A percentile compares a stretch with the other conserved stretches of the same genome.
phyloP scores from a whole-genome alignment of 495 filamentous ascomycete genomes.

The Tuber brumale region DNA sequence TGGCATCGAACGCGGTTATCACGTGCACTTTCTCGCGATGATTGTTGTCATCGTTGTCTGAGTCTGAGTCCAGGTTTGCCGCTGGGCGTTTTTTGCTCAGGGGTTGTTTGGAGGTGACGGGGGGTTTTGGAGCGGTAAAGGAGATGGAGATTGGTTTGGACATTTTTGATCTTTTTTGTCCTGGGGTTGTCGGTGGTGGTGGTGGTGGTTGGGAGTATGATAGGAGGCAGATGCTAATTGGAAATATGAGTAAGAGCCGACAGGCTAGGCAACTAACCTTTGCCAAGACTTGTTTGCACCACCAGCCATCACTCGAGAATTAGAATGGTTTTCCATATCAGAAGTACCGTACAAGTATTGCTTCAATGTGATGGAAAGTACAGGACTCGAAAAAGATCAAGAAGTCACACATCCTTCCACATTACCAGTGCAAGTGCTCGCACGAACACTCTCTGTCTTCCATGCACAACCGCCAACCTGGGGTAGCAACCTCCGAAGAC shows the following conservation, averaged over 20 bases:
- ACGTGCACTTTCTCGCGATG: slow-evolving; percentile 44
- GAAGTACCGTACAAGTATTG: too few relatives aligned
- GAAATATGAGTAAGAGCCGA: too few relatives aligned
- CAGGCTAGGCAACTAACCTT: too few relatives aligned
- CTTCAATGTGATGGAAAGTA: too few relatives aligned
- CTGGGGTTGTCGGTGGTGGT: background rate
- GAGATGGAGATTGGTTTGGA: slow-evolving; percentile 42
- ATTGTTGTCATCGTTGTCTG: slow-evolving; percentile 43
- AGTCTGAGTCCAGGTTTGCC: slow-evolving; percentile 47
- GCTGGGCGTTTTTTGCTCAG: slow-evolving; percentile 43
- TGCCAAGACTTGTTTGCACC: background rate
- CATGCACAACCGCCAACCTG: too few relatives aligned
- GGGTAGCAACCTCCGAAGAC: too few relatives aligned
- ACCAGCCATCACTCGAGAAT: background rate
- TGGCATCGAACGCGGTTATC: slow-evolving; percentile 56
- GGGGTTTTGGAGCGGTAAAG: slow-evolving; percentile 38
- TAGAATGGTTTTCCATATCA: background rate
- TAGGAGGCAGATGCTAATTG: too few relatives aligned
- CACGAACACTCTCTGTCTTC: too few relatives aligned
- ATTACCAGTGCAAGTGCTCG: too few relatives aligned
- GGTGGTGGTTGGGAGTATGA: background rate
- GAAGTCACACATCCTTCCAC: too few relatives aligned
- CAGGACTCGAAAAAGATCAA: too few relatives aligned
- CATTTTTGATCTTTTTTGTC: background rate
- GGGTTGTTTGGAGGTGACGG: slow-evolving; percentile 20